A percentile compares a stretch with the other conserved stretches of the same genome.
Conservation (phyloP, 2,329 filamentous ascomycete species). For the Dactylellina cionopaga region DNA sequence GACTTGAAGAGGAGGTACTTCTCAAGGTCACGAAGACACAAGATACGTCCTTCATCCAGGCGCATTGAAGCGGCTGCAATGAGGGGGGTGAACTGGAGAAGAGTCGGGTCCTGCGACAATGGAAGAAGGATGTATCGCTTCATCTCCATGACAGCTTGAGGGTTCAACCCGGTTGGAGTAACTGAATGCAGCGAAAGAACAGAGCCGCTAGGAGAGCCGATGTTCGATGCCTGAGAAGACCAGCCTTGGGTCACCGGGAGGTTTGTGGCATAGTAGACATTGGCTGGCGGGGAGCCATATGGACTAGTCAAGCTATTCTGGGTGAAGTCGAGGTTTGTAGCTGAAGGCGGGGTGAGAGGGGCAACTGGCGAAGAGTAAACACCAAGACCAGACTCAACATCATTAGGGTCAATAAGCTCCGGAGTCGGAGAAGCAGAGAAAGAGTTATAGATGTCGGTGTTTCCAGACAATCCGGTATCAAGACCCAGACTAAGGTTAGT, state of each 20-base stretch:
- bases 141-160: constrained; percentile 49
- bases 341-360: constrained; percentile 45
- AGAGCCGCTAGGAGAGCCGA: constrained; percentile 40
- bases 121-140: constrained; percentile 46
- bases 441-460: constrained; percentile 42
- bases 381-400: constrained; percentile 40
- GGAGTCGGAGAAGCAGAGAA: constrained; percentile 49
- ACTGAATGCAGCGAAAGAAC: constrained; percentile 34
- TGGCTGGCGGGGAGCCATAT: constrained; percentile 37
- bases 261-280: constrained; percentile 46
- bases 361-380: constrained; percentile 50
- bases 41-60: constrained; percentile 65
- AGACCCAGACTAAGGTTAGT: constrained; percentile 36
- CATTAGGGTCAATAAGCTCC: constrained; percentile 43
- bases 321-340: constrained; percentile 41
- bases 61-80: constrained; percentile 48
- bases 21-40: constrained; percentile 90
- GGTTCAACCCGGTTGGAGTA: constrained; percentile 29
- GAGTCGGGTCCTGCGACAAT: constrained; percentile 39
- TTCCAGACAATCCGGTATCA: constrained; percentile 35
- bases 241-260: constrained; percentile 37
- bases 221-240: constrained; percentile 41
- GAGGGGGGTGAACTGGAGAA: constrained; percentile 49
- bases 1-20: constrained; percentile 91
- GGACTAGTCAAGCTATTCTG: constrained; percentile 38